Conservation (phyloP, 1,139 yeast genomes). For the Scheffersomyces illinoinensis region DNA sequence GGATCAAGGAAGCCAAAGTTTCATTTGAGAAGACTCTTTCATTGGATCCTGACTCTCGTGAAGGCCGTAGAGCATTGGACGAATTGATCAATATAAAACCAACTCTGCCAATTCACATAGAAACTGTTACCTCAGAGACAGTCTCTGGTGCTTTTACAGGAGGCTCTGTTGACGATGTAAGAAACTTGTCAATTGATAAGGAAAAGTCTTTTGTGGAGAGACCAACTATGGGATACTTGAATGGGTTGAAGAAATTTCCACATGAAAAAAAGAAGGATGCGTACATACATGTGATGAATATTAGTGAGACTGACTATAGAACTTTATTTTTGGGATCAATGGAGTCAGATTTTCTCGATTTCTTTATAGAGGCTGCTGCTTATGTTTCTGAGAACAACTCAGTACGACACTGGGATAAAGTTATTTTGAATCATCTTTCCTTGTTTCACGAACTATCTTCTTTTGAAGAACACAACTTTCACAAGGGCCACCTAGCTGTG, state of each 20-base stretch:
- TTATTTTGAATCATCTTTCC: constrained; percentile 10
- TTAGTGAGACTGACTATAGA: constrained; percentile 28
- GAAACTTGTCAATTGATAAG: neutral
- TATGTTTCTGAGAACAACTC: constrained; percentile 15
- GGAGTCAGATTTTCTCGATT: constrained; percentile 56
- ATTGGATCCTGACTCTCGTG: constrained; percentile 45
- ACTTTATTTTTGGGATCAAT: constrained; percentile 44
- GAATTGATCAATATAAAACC: constrained; percentile 21
- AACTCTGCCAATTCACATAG: constrained; percentile 34
- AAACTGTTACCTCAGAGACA: constrained; percentile 33
- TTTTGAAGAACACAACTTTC: neutral
- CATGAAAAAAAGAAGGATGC: constrained; percentile 30
- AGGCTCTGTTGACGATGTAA: neutral
- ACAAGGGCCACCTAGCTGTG: neutral
- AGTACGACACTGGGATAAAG: constrained; percentile 19
- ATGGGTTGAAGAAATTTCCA: constrained; percentile 28
- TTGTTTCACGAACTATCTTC: neutral
- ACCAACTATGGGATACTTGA: constrained; percentile 34
- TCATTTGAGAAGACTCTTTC: constrained; percentile 44
- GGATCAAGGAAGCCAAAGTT: constrained; percentile 29
- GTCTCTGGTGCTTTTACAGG: neutral
- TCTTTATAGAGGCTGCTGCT: constrained; percentile 49
- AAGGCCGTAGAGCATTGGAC: constrained; percentile 19
- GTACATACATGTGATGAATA: constrained; percentile 39
- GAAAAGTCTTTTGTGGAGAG: constrained; percentile 16